phyloP scores from a whole-genome alignment of 2,329 filamentous ascomycete species.

The Canariomyces notabilis region DNA sequence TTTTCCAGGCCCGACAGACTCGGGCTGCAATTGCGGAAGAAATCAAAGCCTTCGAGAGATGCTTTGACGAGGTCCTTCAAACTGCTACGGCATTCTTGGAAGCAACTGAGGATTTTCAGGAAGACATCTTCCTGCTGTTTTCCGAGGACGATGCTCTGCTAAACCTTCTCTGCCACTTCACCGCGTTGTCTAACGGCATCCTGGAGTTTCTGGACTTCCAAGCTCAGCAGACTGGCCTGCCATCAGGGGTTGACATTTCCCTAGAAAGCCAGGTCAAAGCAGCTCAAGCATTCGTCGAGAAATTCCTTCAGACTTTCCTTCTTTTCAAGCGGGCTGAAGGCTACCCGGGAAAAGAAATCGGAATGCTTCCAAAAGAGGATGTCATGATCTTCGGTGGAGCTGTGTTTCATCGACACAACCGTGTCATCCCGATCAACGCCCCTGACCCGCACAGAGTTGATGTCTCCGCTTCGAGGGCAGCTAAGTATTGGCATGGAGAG shows the following conservation, averaged over 20 bases:
- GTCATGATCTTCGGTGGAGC: conserved; percentile 7
- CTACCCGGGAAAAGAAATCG: conserved; percentile 15
- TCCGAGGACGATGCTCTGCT: conserved; percentile 5
- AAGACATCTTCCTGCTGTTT: conserved; percentile 6
- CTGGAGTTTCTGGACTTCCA: conserved; percentile 15
- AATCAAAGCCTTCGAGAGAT: conserved; percentile 13
- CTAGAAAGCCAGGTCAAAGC: conserved; percentile 13
- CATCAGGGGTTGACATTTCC: conserved; percentile 13
- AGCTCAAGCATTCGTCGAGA: conserved; percentile 9
- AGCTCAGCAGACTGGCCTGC: conserved; percentile 6
- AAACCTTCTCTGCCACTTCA: conserved; percentile 9
- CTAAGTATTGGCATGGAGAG: conserved; percentile 13
- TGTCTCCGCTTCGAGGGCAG: not conserved
- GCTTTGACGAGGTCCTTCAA: conserved; percentile 12
- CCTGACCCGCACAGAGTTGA: conserved; percentile 6
- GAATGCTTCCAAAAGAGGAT: conserved; percentile 9
- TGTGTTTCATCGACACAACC: conserved; percentile 8
- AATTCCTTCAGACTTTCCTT: conserved; percentile 10
- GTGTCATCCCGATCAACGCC: not conserved
- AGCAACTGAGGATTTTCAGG: conserved; percentile 1
- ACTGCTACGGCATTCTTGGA: conserved; percentile 8
- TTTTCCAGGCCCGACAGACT: conserved; percentile 10
- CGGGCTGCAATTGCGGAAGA: conserved; percentile 7
- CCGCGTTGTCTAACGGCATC: conserved; percentile 14
- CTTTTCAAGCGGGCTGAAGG: conserved; percentile 9